A percentile compares a stretch with the other conserved stretches of the same genome.
phyloP scores from a whole-genome alignment of 257 asterid genomes.

The Solanum neorickii region DNA sequence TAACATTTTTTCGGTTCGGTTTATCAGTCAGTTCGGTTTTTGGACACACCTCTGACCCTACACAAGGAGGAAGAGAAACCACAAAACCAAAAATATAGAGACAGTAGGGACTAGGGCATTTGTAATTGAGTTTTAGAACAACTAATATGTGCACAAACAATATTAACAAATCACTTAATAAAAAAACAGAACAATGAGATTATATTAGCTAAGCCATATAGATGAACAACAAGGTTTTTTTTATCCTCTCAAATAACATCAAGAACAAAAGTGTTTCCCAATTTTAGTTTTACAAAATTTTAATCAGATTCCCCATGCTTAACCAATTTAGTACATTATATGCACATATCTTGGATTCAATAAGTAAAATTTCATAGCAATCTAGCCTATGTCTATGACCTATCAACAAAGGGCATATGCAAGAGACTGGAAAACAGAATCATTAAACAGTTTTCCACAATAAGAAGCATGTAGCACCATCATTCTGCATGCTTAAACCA shows the following conservation, averaged over 20 bases:
- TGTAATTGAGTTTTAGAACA: neutral
- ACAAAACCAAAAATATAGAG: neutral
- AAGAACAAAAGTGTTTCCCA: neutral
- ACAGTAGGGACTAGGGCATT: neutral
- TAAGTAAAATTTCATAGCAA: neutral
- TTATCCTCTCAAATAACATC: neutral
- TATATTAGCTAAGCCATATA: neutral
- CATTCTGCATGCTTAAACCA: neutral
- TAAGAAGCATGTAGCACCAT: neutral
- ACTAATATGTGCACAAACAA: neutral
- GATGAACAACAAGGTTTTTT: neutral
- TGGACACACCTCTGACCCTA: neutral
- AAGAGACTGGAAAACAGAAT: neutral
- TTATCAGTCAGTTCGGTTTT: too few species aligned
- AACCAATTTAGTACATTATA: neutral
- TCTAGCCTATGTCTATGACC: neutral
- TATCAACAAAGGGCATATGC: neutral
- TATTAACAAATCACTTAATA: neutral
- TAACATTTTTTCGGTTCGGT: too few species aligned
- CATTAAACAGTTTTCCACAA: neutral
- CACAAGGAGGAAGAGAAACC: neutral
- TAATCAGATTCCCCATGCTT: neutral
- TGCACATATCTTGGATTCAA: neutral
- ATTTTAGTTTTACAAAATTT: neutral
- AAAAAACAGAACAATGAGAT: neutral